Conservation (phyloP, 78 protist species). For the slime mould (Dictyostelium discoideum) region dicty_2.7 NC_007088.5:5113001-5113500, state of each 20-base stretch:
- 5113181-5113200: not conserved
- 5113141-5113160: conserved; percentile 70
- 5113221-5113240: conserved; percentile 48
- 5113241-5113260: not conserved
- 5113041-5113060: conserved; percentile 40
- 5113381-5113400: conserved; percentile 65
- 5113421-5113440: conserved; percentile 33
- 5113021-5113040: conserved; percentile 68
- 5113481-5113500: not conserved
- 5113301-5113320: conserved; percentile 17
- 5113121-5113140: conserved; percentile 72
- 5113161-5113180: conserved; percentile 26
- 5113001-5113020: conserved; percentile 14
- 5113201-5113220: conserved; percentile 13
- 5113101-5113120: not conserved
- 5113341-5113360: not conserved
- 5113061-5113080: conserved; percentile 28
- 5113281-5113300: conserved; percentile 56
- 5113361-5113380: conserved; percentile 26
- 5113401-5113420: conserved; percentile 57
- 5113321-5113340: not conserved
- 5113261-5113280: conserved; percentile 14
- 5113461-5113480: conserved; percentile 10
- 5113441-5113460: conserved; percentile 44
- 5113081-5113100: conserved; percentile 5